phyloP scores from a whole-genome alignment of 2,329 filamentous ascomycete genomes.

The Diaporthe aspalathi region DNA sequence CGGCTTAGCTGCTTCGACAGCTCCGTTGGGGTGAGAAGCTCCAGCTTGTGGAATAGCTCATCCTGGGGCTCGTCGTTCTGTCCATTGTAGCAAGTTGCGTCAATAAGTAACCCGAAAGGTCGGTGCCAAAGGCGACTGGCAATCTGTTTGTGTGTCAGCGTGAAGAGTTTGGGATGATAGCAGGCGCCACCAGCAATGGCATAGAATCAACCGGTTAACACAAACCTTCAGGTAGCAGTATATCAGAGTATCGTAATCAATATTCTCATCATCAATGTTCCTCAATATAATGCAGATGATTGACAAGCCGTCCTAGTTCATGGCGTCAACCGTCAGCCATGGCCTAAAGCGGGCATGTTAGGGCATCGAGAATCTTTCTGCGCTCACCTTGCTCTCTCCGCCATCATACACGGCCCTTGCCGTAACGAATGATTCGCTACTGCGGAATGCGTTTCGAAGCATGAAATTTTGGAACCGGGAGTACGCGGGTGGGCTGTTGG shows the following conservation, averaged over 20 bases:
- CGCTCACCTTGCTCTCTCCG: slow-evolving; percentile 72
- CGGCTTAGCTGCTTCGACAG: slow-evolving; percentile 68
- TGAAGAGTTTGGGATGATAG: background rate
- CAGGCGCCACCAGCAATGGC: background rate
- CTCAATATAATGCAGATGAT: slow-evolving; percentile 77
- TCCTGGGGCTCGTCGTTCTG: slow-evolving; percentile 72
- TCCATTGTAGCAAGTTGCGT: slow-evolving; percentile 78
- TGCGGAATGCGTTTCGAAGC: slow-evolving; percentile 75
- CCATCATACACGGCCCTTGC: slow-evolving; percentile 76
- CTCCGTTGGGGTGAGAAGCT: slow-evolving; percentile 71
- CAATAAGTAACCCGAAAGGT: slow-evolving; percentile 74
- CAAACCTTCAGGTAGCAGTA: slow-evolving; percentile 75
- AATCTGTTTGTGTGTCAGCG: slow-evolving; percentile 57
- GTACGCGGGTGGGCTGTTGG: slow-evolving; percentile 72
- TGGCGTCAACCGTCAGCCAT: slow-evolving; percentile 23
- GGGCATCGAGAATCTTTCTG: background rate
- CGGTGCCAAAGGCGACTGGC: slow-evolving; percentile 77
- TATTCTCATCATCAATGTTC: slow-evolving; percentile 73
- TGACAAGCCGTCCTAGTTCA: slow-evolving; percentile 68
- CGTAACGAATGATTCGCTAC: slow-evolving; percentile 72
- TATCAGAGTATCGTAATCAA: slow-evolving; percentile 73
- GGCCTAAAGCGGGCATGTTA: background rate
- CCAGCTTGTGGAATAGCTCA: slow-evolving; percentile 72
- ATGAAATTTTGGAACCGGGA: slow-evolving; percentile 79
- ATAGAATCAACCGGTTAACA: background rate